Percentiles rank a stretch among this genome's conserved stretches.
Evolutionary conservation across 2,329 filamentous ascomycete species (phyloP).

Genomic region (Fusarium virguliforme): DNA sequence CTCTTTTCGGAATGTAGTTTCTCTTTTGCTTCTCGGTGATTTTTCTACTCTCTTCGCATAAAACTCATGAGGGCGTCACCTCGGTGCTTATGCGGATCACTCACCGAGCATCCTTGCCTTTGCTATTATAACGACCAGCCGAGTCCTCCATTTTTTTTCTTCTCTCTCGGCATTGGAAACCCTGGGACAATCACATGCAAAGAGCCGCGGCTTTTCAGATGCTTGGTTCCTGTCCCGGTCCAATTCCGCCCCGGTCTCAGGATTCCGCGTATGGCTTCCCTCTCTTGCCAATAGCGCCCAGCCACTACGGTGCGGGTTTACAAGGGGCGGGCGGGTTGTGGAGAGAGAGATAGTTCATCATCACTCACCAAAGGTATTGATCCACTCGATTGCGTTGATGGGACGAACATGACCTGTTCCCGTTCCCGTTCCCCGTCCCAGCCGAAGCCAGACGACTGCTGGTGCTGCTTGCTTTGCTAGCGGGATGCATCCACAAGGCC

Average conservation of each 20-base stretch:
- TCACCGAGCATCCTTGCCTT: conserved; percentile 33
- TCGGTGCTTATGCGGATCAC: conserved; percentile 51
- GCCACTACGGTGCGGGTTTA: neutral
- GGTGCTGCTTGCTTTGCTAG: conserved; percentile 11
- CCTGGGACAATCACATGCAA: conserved; percentile 44
- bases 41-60: conserved; percentile 22
- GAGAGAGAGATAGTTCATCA: conserved; percentile 3
- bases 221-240: neutral
- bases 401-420: conserved; percentile 36
- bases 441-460: too few relatives aligned
- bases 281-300: neutral
- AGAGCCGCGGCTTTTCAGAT: conserved; percentile 11
- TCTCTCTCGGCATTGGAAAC: conserved; percentile 2
- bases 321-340: conserved; percentile 11
- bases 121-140: conserved; percentile 29
- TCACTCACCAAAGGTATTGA: neutral
- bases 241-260: conserved; percentile 14
- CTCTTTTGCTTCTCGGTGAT: conserved; percentile 11
- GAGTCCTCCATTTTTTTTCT: conserved; percentile 19
- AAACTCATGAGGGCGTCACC: conserved; percentile 37
- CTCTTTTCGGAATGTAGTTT: neutral
- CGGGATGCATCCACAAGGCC: conserved; percentile 26
- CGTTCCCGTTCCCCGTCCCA: conserved; percentile 16
- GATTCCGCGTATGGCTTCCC: conserved; percentile 1
- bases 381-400: conserved; percentile 39